Conservation (phyloP, 2,329 filamentous ascomycete species). For the Intubia oerlemansii region DNA sequence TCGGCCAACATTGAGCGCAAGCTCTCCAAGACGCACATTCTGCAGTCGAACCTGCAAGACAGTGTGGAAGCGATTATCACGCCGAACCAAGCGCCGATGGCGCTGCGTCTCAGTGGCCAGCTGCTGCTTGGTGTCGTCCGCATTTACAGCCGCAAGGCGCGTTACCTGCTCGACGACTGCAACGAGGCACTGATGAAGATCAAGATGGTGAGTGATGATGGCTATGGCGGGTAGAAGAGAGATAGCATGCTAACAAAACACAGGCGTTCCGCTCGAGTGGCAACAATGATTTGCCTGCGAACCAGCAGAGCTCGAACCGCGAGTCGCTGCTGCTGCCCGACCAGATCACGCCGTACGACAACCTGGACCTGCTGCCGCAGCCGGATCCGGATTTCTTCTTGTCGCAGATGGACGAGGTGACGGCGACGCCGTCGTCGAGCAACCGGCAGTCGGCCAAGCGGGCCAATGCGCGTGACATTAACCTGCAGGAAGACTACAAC, state of each 20-base stretch:
- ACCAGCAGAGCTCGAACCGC: constrained; percentile 59
- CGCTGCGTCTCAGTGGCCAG: constrained; percentile 81
- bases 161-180: constrained; percentile 90
- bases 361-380: constrained; percentile 54
- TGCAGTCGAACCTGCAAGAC: constrained; percentile 85
- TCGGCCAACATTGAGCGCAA: constrained; percentile 97
- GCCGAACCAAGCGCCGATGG: constrained; percentile 83
- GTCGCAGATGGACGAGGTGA: constrained; percentile 46
- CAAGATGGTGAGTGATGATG: constrained; percentile 54
- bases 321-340: constrained; percentile 80
- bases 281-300: constrained; percentile 85
- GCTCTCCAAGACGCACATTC: constrained; percentile 85
- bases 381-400: constrained; percentile 75
- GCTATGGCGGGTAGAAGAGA: too few relatives aligned
- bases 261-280: constrained; percentile 86
- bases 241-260: background rate
- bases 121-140: constrained; percentile 85
- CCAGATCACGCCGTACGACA: constrained; percentile 79
- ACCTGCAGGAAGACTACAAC: constrained; percentile 45
- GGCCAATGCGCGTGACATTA: constrained; percentile 41
- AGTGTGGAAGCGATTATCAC: constrained; percentile 92
- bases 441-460: constrained; percentile 26
- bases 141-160: constrained; percentile 93
- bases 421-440: constrained; percentile 27
- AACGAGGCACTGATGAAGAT: constrained; percentile 96